Evolutionary conservation across 306 rosid genomes (phyloP).

Genomic region (Cucurbita pepo): DNA sequence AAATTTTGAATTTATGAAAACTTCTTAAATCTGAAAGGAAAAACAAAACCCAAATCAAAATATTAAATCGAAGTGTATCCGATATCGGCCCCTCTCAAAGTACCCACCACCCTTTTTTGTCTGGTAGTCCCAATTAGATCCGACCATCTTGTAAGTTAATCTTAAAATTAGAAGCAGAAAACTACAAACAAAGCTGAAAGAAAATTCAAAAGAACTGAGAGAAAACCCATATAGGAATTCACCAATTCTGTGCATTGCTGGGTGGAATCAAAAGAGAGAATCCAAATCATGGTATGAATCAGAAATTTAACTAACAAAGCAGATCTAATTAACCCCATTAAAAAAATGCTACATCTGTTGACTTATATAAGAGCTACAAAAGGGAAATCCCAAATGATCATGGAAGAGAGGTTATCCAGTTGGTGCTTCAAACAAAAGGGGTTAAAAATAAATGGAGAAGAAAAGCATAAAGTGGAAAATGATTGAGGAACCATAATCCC

Average conservation of each 20-base stretch:
- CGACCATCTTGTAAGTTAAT: constrained; percentile 7
- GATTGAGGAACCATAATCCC: background rate
- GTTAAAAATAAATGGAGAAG: background rate
- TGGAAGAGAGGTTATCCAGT: background rate
- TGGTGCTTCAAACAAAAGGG: background rate
- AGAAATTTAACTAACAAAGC: background rate
- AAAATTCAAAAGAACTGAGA: background rate
- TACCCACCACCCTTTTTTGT: constrained; percentile 34
- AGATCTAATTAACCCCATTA: background rate
- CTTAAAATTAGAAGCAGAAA: background rate
- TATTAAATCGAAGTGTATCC: constrained; percentile 15
- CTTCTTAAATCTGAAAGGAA: background rate
- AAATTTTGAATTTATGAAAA: background rate
- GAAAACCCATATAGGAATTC: background rate
- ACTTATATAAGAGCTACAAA: background rate
- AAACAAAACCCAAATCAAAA: background rate
- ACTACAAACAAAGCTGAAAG: background rate
- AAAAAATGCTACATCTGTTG: background rate
- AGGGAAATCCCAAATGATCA: background rate
- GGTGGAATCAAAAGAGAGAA: background rate
- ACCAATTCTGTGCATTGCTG: background rate
- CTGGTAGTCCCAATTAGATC: constrained; percentile 48
- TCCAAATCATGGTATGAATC: background rate
- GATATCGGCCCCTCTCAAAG: constrained; percentile 13
- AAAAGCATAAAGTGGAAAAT: background rate